phyloP scores from a whole-genome alignment of 1,139 yeast species.

The Geotrichum fermentans region DNA sequence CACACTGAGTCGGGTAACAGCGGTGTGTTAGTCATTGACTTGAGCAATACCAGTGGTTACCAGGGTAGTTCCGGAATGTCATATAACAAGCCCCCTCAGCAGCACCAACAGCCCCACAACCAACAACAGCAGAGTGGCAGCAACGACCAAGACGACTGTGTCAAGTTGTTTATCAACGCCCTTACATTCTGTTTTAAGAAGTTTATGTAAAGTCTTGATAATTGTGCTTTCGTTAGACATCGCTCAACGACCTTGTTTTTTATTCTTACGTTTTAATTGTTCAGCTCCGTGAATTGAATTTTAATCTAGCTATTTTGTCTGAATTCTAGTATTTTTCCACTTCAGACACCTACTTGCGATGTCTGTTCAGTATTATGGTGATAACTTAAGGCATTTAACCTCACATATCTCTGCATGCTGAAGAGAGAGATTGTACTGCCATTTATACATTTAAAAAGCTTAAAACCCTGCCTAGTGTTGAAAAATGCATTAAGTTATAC shows the following conservation, averaged over 20 bases:
- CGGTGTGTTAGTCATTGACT: slow-evolving; percentile 74
- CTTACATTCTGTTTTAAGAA: slow-evolving; percentile 24
- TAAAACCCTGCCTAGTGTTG: too few species aligned
- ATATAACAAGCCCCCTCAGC: slow-evolving; percentile 19
- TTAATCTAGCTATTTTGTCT: not conserved
- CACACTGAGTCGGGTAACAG: slow-evolving; percentile 64
- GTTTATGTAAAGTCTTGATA: slow-evolving; percentile 16
- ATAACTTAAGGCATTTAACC: too few species aligned
- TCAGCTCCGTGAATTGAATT: slow-evolving; percentile 18
- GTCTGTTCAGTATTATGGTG: too few species aligned
- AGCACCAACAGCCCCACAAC: slow-evolving; percentile 23
- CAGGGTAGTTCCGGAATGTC: slow-evolving; percentile 17
- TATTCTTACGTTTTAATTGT: not conserved
- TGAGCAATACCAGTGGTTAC: slow-evolving; percentile 43
- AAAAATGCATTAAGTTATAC: too few species aligned
- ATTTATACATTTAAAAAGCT: too few species aligned
- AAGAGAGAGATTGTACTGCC: too few species aligned
- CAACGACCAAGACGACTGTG: slow-evolving; percentile 28
- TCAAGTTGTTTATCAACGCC: slow-evolving; percentile 23
- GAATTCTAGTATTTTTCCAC: too few species aligned
- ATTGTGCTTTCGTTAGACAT: not conserved
- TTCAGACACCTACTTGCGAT: too few species aligned
- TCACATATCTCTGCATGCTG: too few species aligned
- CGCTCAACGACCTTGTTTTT: not conserved
- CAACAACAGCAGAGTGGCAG: slow-evolving; percentile 23